phyloP scores from a whole-genome alignment of 306 rosid species.

The Betula pendula region DNA sequence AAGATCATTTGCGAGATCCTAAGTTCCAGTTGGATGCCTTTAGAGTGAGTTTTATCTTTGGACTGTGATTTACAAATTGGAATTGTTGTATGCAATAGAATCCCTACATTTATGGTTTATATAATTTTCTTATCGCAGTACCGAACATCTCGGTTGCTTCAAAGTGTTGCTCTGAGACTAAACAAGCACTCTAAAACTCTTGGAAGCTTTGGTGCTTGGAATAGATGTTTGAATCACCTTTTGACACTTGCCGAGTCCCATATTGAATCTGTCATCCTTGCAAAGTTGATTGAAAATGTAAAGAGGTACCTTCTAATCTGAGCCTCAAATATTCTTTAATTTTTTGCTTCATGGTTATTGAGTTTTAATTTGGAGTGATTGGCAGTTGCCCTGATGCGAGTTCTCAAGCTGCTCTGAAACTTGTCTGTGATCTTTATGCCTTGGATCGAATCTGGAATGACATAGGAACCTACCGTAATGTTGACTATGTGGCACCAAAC shows the following conservation, averaged over 20 bases:
- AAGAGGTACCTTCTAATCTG: slow-evolving; percentile 55
- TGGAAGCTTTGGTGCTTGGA: slow-evolving; percentile 94
- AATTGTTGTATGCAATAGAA: neutral
- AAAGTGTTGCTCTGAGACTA: slow-evolving; percentile 80
- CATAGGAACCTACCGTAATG: slow-evolving; percentile 97
- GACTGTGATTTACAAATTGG: slow-evolving; percentile 10
- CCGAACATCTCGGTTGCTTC: slow-evolving; percentile 94
- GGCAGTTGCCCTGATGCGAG: slow-evolving; percentile 77
- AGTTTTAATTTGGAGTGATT: slow-evolving; percentile 26
- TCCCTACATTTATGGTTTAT: slow-evolving; percentile 13
- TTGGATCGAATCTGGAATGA: slow-evolving; percentile 94
- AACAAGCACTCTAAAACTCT: slow-evolving; percentile 83
- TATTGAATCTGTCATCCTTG: slow-evolving; percentile 86
- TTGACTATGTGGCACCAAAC: slow-evolving; percentile 93
- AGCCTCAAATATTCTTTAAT: slow-evolving; percentile 15
- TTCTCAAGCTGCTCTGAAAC: slow-evolving; percentile 84
- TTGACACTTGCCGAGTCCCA: slow-evolving; percentile 95
- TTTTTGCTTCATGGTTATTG: slow-evolving; percentile 15
- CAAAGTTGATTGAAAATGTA: slow-evolving; percentile 82
- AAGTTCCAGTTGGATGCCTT: slow-evolving; percentile 97
- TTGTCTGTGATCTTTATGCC: slow-evolving; percentile 89
- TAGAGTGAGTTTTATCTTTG: slow-evolving; percentile 65
- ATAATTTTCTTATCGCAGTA: slow-evolving; percentile 53
- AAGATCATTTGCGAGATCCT: slow-evolving; percentile 81
- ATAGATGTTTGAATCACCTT: slow-evolving; percentile 95